Evolutionary conservation across 805 yeast species (phyloP).

Genomic region (Metschnikowia picachoensis): DNA sequence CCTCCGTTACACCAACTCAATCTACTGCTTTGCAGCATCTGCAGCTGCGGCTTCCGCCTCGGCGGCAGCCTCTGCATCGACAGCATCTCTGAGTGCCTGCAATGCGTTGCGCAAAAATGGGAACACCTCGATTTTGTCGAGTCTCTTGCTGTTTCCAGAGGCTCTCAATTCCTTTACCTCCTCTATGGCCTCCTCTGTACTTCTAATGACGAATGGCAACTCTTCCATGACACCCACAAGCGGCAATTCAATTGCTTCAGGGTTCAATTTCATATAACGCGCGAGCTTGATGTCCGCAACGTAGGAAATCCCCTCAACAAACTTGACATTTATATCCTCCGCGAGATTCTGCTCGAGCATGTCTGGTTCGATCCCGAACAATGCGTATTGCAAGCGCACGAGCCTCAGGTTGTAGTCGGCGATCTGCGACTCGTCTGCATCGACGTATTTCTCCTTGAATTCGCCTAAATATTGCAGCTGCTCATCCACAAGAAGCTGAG

Average conservation of each 20-base stretch:
- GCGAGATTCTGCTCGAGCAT: conserved; percentile 51
- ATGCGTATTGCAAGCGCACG: conserved; percentile 73
- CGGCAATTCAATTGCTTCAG: conserved; percentile 27
- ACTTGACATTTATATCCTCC: conserved; percentile 46
- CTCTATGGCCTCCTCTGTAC: conserved; percentile 38
- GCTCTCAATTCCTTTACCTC: conserved; percentile 49
- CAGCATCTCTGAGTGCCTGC: conserved; percentile 12
- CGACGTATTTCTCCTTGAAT: conserved; percentile 56
- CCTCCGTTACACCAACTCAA: not conserved
- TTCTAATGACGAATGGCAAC: conserved; percentile 37
- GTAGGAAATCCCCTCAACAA: conserved; percentile 63
- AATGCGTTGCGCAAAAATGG: conserved; percentile 36
- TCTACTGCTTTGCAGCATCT: not conserved
- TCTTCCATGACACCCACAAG: conserved; percentile 39
- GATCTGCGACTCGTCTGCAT: conserved; percentile 49
- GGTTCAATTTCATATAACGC: conserved; percentile 26
- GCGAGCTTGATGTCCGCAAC: conserved; percentile 66
- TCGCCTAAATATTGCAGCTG: conserved; percentile 50
- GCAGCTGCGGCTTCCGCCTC: conserved; percentile 1
- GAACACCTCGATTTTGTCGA: conserved; percentile 39
- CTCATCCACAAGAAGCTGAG: conserved; percentile 43
- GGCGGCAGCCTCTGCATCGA: conserved; percentile 8
- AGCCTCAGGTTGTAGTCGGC: conserved; percentile 60
- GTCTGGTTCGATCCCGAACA: conserved; percentile 80
- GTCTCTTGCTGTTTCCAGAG: conserved; percentile 23